Evolutionary conservation across 2,329 filamentous ascomycete genomes (phyloP), one percentile per base, ranked within the genome.

Genomic region (Grosmannia penicillata): DNA sequence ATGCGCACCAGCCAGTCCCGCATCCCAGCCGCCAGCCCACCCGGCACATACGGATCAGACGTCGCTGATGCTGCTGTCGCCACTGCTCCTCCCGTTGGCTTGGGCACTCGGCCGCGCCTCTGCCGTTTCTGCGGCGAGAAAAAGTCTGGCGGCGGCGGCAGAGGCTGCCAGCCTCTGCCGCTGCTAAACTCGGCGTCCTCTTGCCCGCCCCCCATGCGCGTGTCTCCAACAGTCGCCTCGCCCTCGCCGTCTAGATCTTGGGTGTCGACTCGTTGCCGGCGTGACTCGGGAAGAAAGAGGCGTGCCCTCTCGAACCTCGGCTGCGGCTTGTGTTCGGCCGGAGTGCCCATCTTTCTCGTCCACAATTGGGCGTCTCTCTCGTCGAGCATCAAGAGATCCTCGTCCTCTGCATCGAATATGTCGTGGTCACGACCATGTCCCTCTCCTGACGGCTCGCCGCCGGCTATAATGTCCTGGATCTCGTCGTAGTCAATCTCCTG

Each of bases 1-100:
- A 61, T 54, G 35, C 61, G 59, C 28, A 65, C 54, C 24, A 66
- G 55, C 62, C 62, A 66, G 49, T 60, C 57, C 7, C 61, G 55
- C 8, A 65, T 48, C 40, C 59, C 56, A 3, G 59, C 54, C 4
- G 62, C 62, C 11, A 65, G 52, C 0, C 62, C 61, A 13, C 59
- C 60, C 0, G 56, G 45, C 5, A 61, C 41, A 35, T 62, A 63
- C 44, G 45, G 49, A 2, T 15, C 38, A 3, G 17, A 14, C 10
- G 11, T 27, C 17, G 24, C 31, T 23, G 23, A 11, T 25, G 25
- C 24, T 17, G 14, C 21, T 25, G 24, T 18, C 4, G 15, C 25
- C 15, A 19, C 23, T 18, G 25, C 11, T 7, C 24, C 27, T 3
- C 8, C 21, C 27, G 25, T 10, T 18, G 15, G 37, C 17, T 18